These are phyloP conservation scores for Acanthamoeba healyi DNA, from an alignment of 208 protist species.

Conservation along the genomic window DNA sequence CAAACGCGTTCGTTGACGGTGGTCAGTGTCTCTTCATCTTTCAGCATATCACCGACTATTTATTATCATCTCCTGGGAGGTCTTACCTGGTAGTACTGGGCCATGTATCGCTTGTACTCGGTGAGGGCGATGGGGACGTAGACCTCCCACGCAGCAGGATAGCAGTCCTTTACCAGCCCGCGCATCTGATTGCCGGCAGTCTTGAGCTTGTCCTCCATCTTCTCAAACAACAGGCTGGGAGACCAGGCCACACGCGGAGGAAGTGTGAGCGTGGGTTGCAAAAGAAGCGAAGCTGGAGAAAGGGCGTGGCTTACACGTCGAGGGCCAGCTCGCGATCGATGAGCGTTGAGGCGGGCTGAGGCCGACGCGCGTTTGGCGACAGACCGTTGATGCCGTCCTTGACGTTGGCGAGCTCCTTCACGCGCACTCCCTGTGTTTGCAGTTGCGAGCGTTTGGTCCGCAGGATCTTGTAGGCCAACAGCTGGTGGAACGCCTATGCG, in stretches of 20 bases:
- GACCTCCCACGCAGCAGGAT: conserved; percentile 53
- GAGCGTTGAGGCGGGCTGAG: not conserved
- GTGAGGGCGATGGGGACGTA: conserved; percentile 70
- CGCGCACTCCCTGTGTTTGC: conserved; percentile 4
- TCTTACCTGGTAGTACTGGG: conserved; percentile 21
- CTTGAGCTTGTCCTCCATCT: conserved; percentile 67
- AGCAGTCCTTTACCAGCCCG: conserved; percentile 20
- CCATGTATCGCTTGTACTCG: conserved; percentile 73
- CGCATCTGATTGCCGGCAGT: conserved; percentile 29
- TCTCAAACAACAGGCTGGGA: conserved; percentile 10
- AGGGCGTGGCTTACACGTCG: conserved; percentile 9
- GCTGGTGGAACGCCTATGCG: not conserved
- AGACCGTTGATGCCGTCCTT: not conserved
- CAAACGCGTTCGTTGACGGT: not conserved
- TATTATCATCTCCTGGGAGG: not conserved
- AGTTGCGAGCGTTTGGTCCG: conserved; percentile 38
- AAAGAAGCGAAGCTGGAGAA: not conserved
- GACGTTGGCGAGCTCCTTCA: conserved; percentile 36
- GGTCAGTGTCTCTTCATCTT: too few species aligned
- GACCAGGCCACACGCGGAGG: not conserved
- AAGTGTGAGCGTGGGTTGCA: not conserved
- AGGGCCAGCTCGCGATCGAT: conserved; percentile 22
- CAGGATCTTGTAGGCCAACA: conserved; percentile 48
- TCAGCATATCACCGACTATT: too few species aligned
- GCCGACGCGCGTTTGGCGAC: not conserved